A percentile compares a stretch with the other conserved stretches of the same genome.
phyloP scores from a whole-genome alignment of 2,329 filamentous ascomycete genomes.

The Pseudonectria foliicola region DNA sequence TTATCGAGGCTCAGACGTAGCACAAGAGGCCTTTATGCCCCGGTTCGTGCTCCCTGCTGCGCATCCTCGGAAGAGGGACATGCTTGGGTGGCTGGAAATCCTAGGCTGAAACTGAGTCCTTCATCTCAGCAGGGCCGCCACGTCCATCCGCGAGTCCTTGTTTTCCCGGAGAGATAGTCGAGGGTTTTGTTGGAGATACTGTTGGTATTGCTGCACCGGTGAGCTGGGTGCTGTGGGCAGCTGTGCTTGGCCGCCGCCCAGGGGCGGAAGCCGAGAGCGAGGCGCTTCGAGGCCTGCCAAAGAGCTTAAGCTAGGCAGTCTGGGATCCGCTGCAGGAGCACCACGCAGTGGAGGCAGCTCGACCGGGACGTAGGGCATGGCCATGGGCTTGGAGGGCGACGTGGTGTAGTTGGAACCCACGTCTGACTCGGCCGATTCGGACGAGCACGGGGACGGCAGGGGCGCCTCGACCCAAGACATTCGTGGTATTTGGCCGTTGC shows the following conservation, averaged over 20 bases:
- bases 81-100: background rate
- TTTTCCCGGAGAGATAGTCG: background rate
- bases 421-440: conserved; percentile 57
- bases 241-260: conserved; percentile 13
- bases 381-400: conserved; percentile 40
- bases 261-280: conserved; percentile 10
- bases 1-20: no score
- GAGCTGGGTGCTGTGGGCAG: conserved; percentile 23
- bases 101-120: background rate
- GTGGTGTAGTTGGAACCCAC: conserved; percentile 54
- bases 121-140: conserved; percentile 17
- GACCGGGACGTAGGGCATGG: conserved; percentile 30
- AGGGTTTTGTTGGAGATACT: conserved; percentile 5
- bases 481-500: conserved; percentile 15
- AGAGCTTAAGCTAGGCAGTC: conserved; percentile 24
- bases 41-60: no score
- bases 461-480: conserved; percentile 24
- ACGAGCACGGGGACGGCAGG: conserved; percentile 32
- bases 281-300: conserved; percentile 7
- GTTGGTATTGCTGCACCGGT: conserved; percentile 15
- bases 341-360: conserved; percentile 33
- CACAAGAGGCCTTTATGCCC: no score
- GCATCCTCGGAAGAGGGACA: no score
- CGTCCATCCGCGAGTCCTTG: conserved; percentile 19
- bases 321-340: conserved; percentile 8